These are phyloP conservation scores for Petunia axillaris DNA, from an alignment of 257 asterid genomes.

Conservation along the genomic window DNA sequence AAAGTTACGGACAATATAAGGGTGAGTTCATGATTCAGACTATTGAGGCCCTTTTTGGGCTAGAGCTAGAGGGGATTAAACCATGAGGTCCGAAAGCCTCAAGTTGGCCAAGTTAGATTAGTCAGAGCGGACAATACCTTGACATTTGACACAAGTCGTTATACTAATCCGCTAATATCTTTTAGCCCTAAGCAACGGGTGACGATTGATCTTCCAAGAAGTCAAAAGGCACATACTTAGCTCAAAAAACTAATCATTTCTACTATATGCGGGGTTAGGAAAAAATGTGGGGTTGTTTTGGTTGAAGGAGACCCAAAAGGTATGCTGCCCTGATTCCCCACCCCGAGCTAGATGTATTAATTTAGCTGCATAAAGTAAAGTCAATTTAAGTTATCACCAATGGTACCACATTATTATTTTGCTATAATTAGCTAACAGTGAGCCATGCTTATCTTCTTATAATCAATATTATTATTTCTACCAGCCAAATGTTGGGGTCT, in stretches of 20 bases:
- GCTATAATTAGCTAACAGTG: constrained; percentile 5
- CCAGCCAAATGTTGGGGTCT: constrained; percentile 45
- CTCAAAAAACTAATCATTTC: background rate
- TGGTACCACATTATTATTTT: constrained; percentile 24
- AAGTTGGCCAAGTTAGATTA: too few relatives aligned
- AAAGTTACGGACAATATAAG: too few relatives aligned
- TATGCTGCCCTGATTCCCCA: background rate
- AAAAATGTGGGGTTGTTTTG: constrained; percentile 22
- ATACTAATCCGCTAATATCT: too few relatives aligned
- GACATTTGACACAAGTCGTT: too few relatives aligned
- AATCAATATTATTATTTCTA: constrained; percentile 41
- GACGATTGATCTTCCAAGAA: constrained; percentile 21
- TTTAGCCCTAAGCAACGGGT: background rate
- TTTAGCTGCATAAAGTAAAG: background rate
- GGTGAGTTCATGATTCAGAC: too few relatives aligned
- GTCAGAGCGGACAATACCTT: too few relatives aligned
- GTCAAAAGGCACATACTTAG: constrained; percentile 3
- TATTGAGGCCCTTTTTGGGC: too few relatives aligned
- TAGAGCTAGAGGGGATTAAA: too few relatives aligned
- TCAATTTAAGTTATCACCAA: constrained; percentile 32
- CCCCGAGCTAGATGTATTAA: background rate
- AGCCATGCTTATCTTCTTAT: constrained; percentile 40
- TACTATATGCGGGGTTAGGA: background rate
- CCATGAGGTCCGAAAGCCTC: too few relatives aligned
- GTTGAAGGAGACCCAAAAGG: background rate